Conservation (phyloP, 768 basidiomycete genomes). For the Kwoniella bestiolae region DNA sequence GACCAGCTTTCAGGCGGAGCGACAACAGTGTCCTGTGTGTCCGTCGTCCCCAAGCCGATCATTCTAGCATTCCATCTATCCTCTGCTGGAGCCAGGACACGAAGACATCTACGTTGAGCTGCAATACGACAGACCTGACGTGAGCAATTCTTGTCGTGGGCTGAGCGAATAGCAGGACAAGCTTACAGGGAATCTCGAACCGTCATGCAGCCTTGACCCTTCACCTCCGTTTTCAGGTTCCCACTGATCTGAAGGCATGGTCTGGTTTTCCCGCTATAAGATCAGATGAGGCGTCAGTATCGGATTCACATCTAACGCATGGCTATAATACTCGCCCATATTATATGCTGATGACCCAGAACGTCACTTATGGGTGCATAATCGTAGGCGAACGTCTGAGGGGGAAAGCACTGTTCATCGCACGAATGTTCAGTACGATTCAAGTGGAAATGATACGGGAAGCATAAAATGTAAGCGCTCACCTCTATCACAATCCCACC, state of each 20-base stretch:
- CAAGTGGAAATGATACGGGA: not conserved
- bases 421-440: not conserved
- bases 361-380: slow-evolving; percentile 6
- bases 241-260: slow-evolving; percentile 6
- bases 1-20: too few relatives aligned
- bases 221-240: slow-evolving; percentile 3
- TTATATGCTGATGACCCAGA: slow-evolving; percentile 12
- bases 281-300: not conserved
- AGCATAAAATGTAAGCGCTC: not conserved
- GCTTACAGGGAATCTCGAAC: slow-evolving; percentile 6
- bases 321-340: not conserved
- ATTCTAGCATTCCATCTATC: too few relatives aligned
- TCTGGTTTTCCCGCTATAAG: not conserved
- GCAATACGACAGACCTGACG: too few relatives aligned
- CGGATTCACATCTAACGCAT: not conserved
- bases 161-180: not conserved
- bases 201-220: slow-evolving; percentile 4
- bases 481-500: slow-evolving; percentile 14
- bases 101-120: too few relatives aligned
- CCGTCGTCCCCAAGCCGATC: too few relatives aligned
- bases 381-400: slow-evolving; percentile 2
- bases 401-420: not conserved
- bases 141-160: too few relatives aligned
- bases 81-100: too few relatives aligned
- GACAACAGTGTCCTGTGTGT: too few relatives aligned